Evolutionary conservation across 2,329 filamentous ascomycete species (phyloP).

Genomic region (Ampelomyces quisqualis): DNA sequence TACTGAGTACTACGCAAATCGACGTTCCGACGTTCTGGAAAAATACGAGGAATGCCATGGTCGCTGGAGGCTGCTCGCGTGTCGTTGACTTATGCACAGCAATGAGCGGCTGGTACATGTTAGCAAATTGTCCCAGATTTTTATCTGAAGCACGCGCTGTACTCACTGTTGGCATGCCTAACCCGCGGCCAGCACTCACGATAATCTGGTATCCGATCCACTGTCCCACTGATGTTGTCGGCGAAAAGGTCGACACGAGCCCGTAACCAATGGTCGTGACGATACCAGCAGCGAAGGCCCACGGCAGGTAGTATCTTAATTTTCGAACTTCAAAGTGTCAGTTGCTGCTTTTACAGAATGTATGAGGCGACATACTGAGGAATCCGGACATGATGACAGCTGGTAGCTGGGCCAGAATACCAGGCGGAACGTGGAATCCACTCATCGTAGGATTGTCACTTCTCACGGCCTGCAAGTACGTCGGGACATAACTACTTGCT

Average conservation of each 20-base stretch:
- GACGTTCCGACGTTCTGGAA: slow-evolving; percentile 40
- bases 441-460: slow-evolving; percentile 41
- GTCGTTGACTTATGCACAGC: slow-evolving; percentile 37
- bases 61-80: slow-evolving; percentile 30
- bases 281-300: slow-evolving; percentile 28
- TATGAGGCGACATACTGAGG: slow-evolving; percentile 11
- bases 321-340: slow-evolving; percentile 16
- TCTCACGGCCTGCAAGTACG: slow-evolving; percentile 48
- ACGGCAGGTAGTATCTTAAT: slow-evolving; percentile 34
- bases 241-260: slow-evolving; percentile 44
- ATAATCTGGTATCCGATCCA: slow-evolving; percentile 37
- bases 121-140: not conserved
- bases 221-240: slow-evolving; percentile 28
- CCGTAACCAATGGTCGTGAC: slow-evolving; percentile 45
- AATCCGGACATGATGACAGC: slow-evolving; percentile 22
- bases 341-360: not conserved
- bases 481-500: slow-evolving; percentile 26
- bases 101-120: slow-evolving; percentile 22
- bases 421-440: slow-evolving; percentile 44
- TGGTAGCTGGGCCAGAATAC: slow-evolving; percentile 31
- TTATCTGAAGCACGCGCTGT: too few species aligned
- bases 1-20: slow-evolving; percentile 32
- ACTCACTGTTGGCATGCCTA: slow-evolving; percentile 28
- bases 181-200: slow-evolving; percentile 26
- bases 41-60: slow-evolving; percentile 40